Evolutionary conservation across 2,329 filamentous ascomycete species (phyloP), one percentile per base, ranked within the genome.

Genomic region (Microdochium bolleyi): DNA sequence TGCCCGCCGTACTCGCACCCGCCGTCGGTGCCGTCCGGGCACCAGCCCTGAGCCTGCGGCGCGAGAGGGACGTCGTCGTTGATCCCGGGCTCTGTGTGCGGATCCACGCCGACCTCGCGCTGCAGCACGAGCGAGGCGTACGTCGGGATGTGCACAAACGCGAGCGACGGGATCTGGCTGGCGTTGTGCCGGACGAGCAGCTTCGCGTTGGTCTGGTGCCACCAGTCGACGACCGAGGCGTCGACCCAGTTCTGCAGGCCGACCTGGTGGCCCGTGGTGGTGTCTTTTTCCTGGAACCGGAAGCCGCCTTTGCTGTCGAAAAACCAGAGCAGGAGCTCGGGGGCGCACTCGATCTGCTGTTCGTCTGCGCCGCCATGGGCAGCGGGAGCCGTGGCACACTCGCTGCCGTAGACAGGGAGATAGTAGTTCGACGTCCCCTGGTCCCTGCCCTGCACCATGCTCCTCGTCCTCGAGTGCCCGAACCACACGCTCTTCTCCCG

Each of bases 251-350:
- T 67, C 0, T 71, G 70, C 32, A 71, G 67, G 0, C 63, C 64
- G 19, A 70, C 58, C 2, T 57, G 54, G n/a, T 61, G 58, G 14
- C 67, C 61, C 22, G 41, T 46, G 7, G 58, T 24, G 14, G 63
- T 50, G 51, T 70, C 51, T 48, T 57, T 60, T 56, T 67, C 60
- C 54, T 76, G 74, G 58, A 75, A 81, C 49, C 72, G 69, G 51
- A 71, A 70, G 8, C 83, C 83, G 34, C 84, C 84, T 16, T 79
- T 73, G 52, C 75, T 80, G 60, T 89, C 87, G 59, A 90, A 88
- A 68, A 89, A 89, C 83, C 85, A 90, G 1, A 90, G 70, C 1
- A 89, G 60, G 30, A 77, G 57, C 49, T 69, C 68, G 0, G 74
- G 73, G 1, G 58, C 54, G 53, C 73, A 76, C 2, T 53, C 52